Conservation (phyloP, 2,329 filamentous ascomycete genomes). For the Fusarium avenaceum region DNA sequence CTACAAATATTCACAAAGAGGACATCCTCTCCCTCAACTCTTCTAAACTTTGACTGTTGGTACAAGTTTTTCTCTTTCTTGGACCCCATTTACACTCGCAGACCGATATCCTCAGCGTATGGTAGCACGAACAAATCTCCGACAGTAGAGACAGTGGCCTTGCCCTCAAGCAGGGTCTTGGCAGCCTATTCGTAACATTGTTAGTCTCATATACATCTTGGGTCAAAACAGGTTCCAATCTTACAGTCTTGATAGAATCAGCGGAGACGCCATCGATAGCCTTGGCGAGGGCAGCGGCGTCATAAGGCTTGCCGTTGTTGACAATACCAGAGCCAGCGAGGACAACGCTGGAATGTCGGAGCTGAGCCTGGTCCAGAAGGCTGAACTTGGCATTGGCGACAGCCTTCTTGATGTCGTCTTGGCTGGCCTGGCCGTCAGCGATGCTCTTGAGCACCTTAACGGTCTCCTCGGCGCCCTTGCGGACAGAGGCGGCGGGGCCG, state of each 20-base stretch:
- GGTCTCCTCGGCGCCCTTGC: constrained; percentile 79
- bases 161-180: constrained; percentile 87
- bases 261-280: constrained; percentile 83
- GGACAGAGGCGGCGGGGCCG: constrained; percentile 80
- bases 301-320: constrained; percentile 83
- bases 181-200: constrained; percentile 74
- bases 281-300: constrained; percentile 84
- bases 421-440: constrained; percentile 78
- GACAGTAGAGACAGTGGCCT: constrained; percentile 89
- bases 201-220: constrained; percentile 46
- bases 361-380: constrained; percentile 85
- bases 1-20: constrained; percentile 63
- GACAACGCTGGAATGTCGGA: constrained; percentile 81
- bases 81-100: constrained; percentile 81
- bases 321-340: constrained; percentile 87
- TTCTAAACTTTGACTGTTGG: constrained; percentile 60
- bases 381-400: constrained; percentile 94
- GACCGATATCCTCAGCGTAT: constrained; percentile 92
- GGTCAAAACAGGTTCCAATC: constrained; percentile 53
- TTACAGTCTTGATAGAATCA: constrained; percentile 87
- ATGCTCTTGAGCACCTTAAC: constrained; percentile 87
- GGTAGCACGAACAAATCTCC: constrained; percentile 93
- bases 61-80: constrained; percentile 57
- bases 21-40: constrained; percentile 52
- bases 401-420: constrained; percentile 92